Evolutionary conservation across 192 early-diverging fungal genomes (phyloP).

Genomic region (Coemansia sp.): DNA sequence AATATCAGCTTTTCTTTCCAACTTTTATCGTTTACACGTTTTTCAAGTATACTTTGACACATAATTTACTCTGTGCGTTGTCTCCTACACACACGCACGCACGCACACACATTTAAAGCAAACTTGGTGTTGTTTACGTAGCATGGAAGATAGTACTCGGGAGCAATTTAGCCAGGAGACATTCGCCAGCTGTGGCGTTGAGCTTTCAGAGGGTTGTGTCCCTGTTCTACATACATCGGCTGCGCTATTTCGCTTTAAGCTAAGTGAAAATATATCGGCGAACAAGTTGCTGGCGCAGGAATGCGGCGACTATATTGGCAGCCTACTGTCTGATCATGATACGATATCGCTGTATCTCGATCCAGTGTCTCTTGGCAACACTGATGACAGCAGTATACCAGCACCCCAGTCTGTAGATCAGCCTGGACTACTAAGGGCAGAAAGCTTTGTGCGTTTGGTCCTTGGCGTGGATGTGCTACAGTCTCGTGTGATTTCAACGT

Average conservation of each 20-base stretch:
- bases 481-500: conserved; percentile 49
- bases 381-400: background rate
- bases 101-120: too few species aligned
- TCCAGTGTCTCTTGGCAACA: conserved; percentile 9
- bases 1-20: background rate
- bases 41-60: too few species aligned
- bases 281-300: background rate
- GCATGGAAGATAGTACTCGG: background rate
- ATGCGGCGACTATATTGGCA: conserved; percentile 25
- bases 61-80: too few species aligned
- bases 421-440: conserved; percentile 12
- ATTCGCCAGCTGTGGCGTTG: conserved; percentile 28
- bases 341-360: conserved; percentile 30
- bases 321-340: conserved; percentile 31
- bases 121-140: too few species aligned
- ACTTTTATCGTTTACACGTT: background rate
- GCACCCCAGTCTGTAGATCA: background rate
- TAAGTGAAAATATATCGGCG: conserved; percentile 13
- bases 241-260: conserved; percentile 34
- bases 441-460: conserved; percentile 64
- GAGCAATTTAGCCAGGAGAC: conserved; percentile 9
- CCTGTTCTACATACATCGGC: conserved; percentile 32
- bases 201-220: background rate
- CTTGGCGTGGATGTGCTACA: conserved; percentile 64
- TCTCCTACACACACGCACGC: too few species aligned